Base-by-base conservation (phyloP, 1,139 yeast genomes). In the Debaryomycetaceae sp. region DNA sequence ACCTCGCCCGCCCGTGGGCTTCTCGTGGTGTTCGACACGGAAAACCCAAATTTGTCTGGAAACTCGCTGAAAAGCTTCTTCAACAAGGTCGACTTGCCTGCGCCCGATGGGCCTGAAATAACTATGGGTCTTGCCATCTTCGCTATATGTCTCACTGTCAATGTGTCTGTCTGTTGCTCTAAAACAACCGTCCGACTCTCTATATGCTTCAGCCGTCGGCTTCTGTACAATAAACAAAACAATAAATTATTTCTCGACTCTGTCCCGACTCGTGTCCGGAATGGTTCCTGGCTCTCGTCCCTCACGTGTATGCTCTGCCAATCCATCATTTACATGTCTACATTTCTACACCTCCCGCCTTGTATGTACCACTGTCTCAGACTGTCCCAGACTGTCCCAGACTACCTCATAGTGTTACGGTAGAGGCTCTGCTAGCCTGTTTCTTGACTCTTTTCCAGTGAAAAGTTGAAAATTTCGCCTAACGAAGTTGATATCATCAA, bases 41-140 rank as follows among this genome's bases (percentile, higher is more conserved):
- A 88, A 67, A 93, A 93, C 2, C 98, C 99, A 67, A 93, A 93
- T 50, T 75, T 79, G 57, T 80, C 82, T 48, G 99, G 99, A 67
- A 67, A 89, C 65, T 93, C 98, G 39, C 87, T 90, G 62, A 95
- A 87, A 52, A 93, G 76, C 65, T 84, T 87, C 70, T 93, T 90
- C 63, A 93, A 77, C 48, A 93, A 75, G 13, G 99, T 93, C 56
- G 97, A 90, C 69, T 93, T 93, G 51, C 99, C 99, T 36, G 97
- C 79, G 52, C 96, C 99, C 44, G 97, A 88, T 44, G 99, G 99
- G 51, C 99, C 99, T 37, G 97, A 90, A 51, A 93, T 80, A 51
- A 93, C 98, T 55, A 93, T 85, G 46, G 98, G 98, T 69, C 95
- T 63, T 34, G 58, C 46, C 67, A 64, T 62, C 22, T 20, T 36